A percentile compares a stretch with the other conserved stretches of the same genome.
phyloP scores from a whole-genome alignment of 495 filamentous ascomycete genomes.

The Podospora australis region DNA sequence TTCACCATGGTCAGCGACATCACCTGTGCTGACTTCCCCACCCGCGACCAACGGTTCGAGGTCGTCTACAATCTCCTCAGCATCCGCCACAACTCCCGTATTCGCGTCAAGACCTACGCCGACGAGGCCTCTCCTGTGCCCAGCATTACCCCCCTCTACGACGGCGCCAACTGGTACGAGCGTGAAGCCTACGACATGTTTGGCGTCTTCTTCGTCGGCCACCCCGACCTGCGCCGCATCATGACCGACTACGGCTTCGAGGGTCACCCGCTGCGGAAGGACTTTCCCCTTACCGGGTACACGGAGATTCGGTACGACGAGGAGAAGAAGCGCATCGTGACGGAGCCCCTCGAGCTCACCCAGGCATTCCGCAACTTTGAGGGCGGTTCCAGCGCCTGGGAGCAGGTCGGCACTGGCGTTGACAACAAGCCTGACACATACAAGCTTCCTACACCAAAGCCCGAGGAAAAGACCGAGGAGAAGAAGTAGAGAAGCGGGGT shows the following conservation, averaged over 20 bases:
- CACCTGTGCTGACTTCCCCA: constrained; percentile 92
- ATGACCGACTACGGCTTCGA: constrained; percentile 99
- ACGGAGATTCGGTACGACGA: constrained; percentile 97
- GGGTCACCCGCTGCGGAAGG: constrained; percentile 93
- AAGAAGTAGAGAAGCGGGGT: constrained; percentile 64
- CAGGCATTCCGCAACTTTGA: constrained; percentile 99
- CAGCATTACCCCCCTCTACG: constrained; percentile 75
- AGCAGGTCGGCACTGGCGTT: constrained; percentile 79
- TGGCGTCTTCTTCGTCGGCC: constrained; percentile 90
- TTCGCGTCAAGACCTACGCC: constrained; percentile 98
- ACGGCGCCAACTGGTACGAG: constrained; percentile 99
- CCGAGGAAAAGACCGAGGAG: constrained; percentile 82
- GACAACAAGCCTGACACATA: constrained; percentile 82
- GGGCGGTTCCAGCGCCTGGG: constrained; percentile 74
- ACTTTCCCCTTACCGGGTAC: constrained; percentile 97
- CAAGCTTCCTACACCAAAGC: constrained; percentile 91
- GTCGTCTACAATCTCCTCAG: constrained; percentile 97
- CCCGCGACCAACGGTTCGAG: constrained; percentile 90
- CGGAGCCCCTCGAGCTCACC: constrained; percentile 93
- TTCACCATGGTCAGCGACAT: constrained; percentile 90
- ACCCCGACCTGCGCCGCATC: constrained; percentile 94
- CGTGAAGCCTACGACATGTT: constrained; percentile 96
- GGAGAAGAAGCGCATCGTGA: constrained; percentile 99
- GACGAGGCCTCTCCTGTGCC: constrained; percentile 95
- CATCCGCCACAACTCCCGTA: constrained; percentile 89